Base-by-base conservation (phyloP, 768 basidiomycete species). In the Mycena belliarum region DNA sequence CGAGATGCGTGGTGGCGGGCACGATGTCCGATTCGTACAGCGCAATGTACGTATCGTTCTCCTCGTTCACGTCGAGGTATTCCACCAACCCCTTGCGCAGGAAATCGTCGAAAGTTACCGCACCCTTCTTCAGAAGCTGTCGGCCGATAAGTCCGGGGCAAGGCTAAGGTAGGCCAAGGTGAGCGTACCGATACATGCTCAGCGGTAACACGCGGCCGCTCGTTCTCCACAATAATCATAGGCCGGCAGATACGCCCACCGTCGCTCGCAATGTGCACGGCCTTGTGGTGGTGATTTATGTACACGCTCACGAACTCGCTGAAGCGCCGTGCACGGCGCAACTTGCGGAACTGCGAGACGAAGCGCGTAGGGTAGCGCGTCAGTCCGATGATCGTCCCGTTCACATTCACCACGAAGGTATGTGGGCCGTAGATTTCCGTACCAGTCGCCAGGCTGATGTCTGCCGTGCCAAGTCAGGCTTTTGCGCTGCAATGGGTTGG, bases 61-160 rank as follows among this genome's bases (percentile, higher is more conserved):
- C 97, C 74, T 99, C 97, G 70, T 99, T 99, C 52, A 98, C 95
- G 70, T 98, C 97, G 38, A 98, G 86, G 69, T 99, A 99, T 71
- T 99, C 97, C 57, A 98, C 93, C 15, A 99, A 82, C 28, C 97
- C 97, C 61, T 87, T 86, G 44, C 83, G 82, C 21, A 99, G 79
- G 75, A 99, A 98, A 70, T 95, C 94, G 70, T 99, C 96, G 68
- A 99, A 99, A 5, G 85, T 85, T 41, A 91, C 81, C 47, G 75
- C 73, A 32, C 86, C 88, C 64, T 84, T 82, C 70, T 95, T 95
- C 53, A 98, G 81, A 70, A 88, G 80, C 89, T 95, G 66, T 8
- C 1, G 20, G 57, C 48, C 32, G 44, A 51, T 49, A 21, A 28
- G 35, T 51, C 25, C 48, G 53, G 51, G 52, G 44, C 21, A 23